Base-by-base conservation (phyloP, 2,329 filamentous ascomycete species). In the Sarocladiaceae sp. region DNA sequence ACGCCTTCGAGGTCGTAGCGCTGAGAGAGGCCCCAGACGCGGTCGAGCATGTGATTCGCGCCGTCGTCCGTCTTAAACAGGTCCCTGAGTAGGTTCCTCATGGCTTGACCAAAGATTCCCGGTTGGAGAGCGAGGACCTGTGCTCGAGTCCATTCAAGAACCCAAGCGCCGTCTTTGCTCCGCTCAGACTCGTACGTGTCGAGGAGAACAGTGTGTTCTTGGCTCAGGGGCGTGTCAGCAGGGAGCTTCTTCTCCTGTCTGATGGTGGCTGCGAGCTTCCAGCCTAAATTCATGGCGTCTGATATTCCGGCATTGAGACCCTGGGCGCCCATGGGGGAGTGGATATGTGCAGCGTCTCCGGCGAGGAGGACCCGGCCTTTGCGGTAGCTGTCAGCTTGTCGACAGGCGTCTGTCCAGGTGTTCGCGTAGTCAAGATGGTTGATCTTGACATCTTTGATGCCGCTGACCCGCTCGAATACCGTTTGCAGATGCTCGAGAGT, bases 231-330 rank as follows among this genome's bases (percentile, higher is more conserved):
- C 13, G n/a, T 9, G 10, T n/a, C 11, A 10, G 34, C 19, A 9
- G 18, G 5, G 7, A 6, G 10, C 4, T 5, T 16, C 21, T 41
- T 41, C 24, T 41, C 37, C n/a, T 19, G 23, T 29, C 15, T 27
- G 0, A 66, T 18, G 0, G 67, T 62, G 1, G 55, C 52, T 1
- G 62, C 60, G 0, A 70, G 46, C 50, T 69, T 70, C 67, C 67
- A 70, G 1, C 63, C 59, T 2, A 72, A 55, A 31, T 70, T 67
- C 29, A 64, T 57, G 0, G 58, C 67, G 45, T 72, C 67, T 9
- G 58, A 53, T 11, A 65, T 58, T 1, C 57, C 62, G 5, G 58
- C 58, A 47, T 64, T 65, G 15, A 57, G 53, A 0, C 62, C 61
- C 2, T 59, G 56, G 1, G 59, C 62, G 48, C 42, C 69, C 31